Base-by-base conservation (phyloP, 2,329 filamentous ascomycete species). In the Ceratocystis diversiconidia region DNA sequence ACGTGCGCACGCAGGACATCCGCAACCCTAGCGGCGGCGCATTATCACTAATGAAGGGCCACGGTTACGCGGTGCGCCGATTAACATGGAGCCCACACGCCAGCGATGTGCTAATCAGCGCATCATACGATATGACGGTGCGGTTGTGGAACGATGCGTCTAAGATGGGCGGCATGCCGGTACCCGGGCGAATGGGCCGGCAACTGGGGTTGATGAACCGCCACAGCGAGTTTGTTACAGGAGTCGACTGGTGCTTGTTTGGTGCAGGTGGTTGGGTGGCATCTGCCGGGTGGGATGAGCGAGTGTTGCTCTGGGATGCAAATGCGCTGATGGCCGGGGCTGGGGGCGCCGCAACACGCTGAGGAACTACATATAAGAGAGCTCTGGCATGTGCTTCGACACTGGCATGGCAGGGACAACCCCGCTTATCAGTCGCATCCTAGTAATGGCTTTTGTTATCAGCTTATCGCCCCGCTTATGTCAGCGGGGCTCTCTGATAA, bases 71-170 rank as follows among this genome's bases (percentile, higher is more conserved):
- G 2, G 86, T 97, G 30, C 81, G 92, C 61, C 85, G 88, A 69
- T 72, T 99, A 3, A 84, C 89, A 5, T 99, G 94, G 92, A 95
- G 89, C 71, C 94, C 94, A 8, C 94, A 99, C 77, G 82, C 94
- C n/a, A 85, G 86, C 66, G 90, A 97, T 73, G 82, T 96, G 8
- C 76, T 99, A 52, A 80, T 96, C 52, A 94, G 86, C 70, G 92
- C 89, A 1, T 94, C 91, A 73, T 99, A 99, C 75, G 94, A 99
- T 76, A 99, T 99, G 94, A 96, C 90, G 5, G 95, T 94, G 70
- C 84, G 94, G 41, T 80, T 96, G 62, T 99, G 94, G 94, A 90
- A 86, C 10, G 94, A 97, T 73, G 89, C 77, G 4, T 79, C 79
- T 1, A 73, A 74, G 3, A 76, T 71, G 70, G 75, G 57, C 19